A percentile compares a stretch with the other conserved stretches of the same genome.
Conservation (phyloP, 2,329 filamentous ascomycete genomes). For the Exophiala aquamarina region DNA sequence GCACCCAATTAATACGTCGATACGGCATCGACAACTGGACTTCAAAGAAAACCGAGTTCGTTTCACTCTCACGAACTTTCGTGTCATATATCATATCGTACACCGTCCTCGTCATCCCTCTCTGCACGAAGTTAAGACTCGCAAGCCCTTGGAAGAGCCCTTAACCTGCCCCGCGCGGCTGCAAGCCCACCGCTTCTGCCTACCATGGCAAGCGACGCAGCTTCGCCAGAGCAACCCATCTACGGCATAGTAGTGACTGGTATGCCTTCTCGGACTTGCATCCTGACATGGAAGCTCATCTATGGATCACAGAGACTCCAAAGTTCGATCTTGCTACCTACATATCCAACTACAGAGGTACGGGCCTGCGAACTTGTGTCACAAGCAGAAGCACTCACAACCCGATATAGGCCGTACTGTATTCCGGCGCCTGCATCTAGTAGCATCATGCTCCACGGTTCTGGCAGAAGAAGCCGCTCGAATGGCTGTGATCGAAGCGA, state of each 20-base stretch:
- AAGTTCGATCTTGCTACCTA: constrained; percentile 92
- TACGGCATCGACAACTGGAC: too few species aligned
- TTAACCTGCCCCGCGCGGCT: background rate
- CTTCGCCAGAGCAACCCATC: constrained; percentile 9
- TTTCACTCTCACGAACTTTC: too few species aligned
- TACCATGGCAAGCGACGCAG: constrained; percentile 18
- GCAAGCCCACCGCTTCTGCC: background rate
- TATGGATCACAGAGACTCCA: constrained; percentile 61
- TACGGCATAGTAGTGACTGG: constrained; percentile 21
- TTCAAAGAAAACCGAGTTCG: too few species aligned
- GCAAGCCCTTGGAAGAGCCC: too few species aligned
- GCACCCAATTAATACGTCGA: too few species aligned
- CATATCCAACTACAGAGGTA: constrained; percentile 84
- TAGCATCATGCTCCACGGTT: constrained; percentile 74
- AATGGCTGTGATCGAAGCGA: constrained; percentile 72
- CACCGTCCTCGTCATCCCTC: too few species aligned
- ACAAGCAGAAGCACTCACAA: background rate
- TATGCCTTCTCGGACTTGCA: constrained; percentile 3
- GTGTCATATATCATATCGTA: too few species aligned
- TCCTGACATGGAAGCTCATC: constrained; percentile 4
- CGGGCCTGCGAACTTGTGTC: background rate
- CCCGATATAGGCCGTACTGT: constrained; percentile 68
- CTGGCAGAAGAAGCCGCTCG: constrained; percentile 80
- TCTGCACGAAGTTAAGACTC: too few species aligned
- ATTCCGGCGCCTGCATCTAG: constrained; percentile 76